phyloP scores from a whole-genome alignment of 1,284 basidiomycete species.

The Leccinum ponderosum region DNA sequence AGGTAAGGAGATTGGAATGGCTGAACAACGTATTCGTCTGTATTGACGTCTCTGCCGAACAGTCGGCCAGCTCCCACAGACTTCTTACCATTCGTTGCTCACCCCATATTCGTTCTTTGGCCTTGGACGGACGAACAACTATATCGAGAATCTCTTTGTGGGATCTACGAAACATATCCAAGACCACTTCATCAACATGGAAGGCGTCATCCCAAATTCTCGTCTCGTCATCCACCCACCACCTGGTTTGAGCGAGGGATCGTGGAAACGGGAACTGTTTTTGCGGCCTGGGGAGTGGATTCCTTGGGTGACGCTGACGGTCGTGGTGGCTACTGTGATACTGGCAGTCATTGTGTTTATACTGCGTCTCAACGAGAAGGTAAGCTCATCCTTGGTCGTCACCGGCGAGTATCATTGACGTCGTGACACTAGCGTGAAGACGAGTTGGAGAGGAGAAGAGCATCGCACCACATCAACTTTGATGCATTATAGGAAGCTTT shows the following conservation, averaged over 20 bases:
- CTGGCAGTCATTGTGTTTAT: conserved; percentile 85
- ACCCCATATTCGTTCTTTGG: conserved; percentile 97
- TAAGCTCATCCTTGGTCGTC: conserved; percentile 32
- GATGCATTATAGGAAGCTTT: conserved; percentile 70
- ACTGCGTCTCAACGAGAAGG: conserved; percentile 92
- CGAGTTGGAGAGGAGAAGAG: conserved; percentile 83
- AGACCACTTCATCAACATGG: conserved; percentile 85
- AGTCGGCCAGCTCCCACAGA: conserved; percentile 94
- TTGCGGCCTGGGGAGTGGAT: conserved; percentile 97
- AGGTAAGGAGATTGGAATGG: conserved; percentile 43
- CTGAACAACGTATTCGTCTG: background rate
- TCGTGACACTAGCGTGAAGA: conserved; percentile 71
- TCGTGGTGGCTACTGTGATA: conserved; percentile 72
- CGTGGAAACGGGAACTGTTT: conserved; percentile 91
- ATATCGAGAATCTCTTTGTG: conserved; percentile 96
- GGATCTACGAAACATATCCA: conserved; percentile 77
- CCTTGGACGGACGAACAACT: conserved; percentile 98
- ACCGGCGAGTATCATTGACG: conserved; percentile 3
- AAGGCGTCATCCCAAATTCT: conserved; percentile 97
- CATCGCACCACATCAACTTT: conserved; percentile 95
- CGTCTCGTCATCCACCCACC: conserved; percentile 95
- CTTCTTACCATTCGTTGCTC: conserved; percentile 85
- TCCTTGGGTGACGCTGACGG: conserved; percentile 90
- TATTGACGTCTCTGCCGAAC: conserved; percentile 14
- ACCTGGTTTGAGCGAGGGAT: conserved; percentile 42